These are phyloP conservation scores for Austroboletus niveus DNA, from an alignment of 1,284 basidiomycete species.

Conservation along the genomic window DNA sequence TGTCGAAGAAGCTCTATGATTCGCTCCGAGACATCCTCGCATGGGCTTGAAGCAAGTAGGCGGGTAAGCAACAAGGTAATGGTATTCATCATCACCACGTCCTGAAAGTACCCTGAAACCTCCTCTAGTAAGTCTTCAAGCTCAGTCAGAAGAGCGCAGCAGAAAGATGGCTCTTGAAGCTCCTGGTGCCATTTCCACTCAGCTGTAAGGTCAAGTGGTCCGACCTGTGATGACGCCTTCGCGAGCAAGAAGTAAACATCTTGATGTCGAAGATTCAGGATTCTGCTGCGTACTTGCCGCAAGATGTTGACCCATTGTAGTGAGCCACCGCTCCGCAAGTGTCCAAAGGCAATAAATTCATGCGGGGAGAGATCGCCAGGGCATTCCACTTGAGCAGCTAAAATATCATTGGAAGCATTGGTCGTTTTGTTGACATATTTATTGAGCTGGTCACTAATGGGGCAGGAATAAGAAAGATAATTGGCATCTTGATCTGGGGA, in stretches of 20 bases:
- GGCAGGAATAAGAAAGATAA: not conserved
- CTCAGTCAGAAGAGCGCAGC: constrained; percentile 31
- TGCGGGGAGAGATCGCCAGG: constrained; percentile 23
- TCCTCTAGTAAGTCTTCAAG: constrained; percentile 26
- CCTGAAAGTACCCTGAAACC: constrained; percentile 38
- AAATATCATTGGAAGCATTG: constrained; percentile 30
- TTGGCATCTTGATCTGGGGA: too few species aligned
- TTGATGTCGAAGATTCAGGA: constrained; percentile 35
- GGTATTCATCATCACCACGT: constrained; percentile 34
- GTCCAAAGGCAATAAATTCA: too few species aligned
- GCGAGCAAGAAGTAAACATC: constrained; percentile 39
- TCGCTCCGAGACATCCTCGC: constrained; percentile 2
- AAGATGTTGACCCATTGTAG: constrained; percentile 50
- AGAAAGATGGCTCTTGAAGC: constrained; percentile 30
- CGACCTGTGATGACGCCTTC: constrained; percentile 43
- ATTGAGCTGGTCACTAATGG: constrained; percentile 11
- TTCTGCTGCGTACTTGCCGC: constrained; percentile 35
- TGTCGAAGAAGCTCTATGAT: constrained; percentile 26
- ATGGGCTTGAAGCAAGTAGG: constrained; percentile 29
- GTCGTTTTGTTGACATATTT: constrained; percentile 16
- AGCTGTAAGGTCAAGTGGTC: constrained; percentile 21
- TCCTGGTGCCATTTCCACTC: constrained; percentile 34
- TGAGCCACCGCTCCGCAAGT: constrained; percentile 38
- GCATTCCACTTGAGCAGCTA: constrained; percentile 37
- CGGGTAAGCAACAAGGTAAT: constrained; percentile 34